Evolutionary conservation across 139 green algal genomes (phyloP).

Genomic region (Closterium sp.): DNA sequence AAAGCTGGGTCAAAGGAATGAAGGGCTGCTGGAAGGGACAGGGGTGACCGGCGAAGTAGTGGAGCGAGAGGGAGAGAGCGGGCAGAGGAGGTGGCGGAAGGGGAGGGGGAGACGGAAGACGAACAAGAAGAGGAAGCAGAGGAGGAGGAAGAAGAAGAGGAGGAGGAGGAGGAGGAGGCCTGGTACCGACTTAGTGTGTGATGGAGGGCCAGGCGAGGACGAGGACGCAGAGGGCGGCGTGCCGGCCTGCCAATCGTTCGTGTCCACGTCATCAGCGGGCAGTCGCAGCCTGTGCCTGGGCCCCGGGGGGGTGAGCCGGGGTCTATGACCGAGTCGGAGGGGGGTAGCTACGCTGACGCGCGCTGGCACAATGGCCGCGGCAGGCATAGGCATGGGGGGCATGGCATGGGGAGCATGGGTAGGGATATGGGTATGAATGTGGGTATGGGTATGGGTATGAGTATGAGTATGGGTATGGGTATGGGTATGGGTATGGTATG

Average conservation of each 20-base stretch:
- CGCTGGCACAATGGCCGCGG: not conserved
- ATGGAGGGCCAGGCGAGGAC: not conserved
- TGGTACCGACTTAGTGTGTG: not conserved
- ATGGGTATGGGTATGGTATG: too few species aligned
- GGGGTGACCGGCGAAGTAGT: not conserved
- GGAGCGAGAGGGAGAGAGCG: not conserved
- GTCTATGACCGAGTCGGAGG: not conserved
- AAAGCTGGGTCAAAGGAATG: not conserved
- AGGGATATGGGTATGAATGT: not conserved
- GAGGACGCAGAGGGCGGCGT: not conserved
- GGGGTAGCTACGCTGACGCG: not conserved
- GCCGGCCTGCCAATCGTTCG: not conserved
- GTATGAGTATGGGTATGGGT: too few species aligned
- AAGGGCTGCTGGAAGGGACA: not conserved
- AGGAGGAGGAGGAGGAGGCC: not conserved
- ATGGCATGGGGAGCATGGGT: too few species aligned
- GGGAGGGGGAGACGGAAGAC: too few species aligned
- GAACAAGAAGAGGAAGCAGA: not conserved
- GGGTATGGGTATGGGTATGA: not conserved
- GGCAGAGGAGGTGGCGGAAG: too few species aligned
- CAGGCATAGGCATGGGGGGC: not conserved
- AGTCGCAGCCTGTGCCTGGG: not conserved
- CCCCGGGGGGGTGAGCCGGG: not conserved
- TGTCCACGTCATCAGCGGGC: not conserved
- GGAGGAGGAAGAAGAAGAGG: not conserved